Evolutionary conservation across 345 rosid species (phyloP), one percentile per base, ranked within the genome.

Genomic region (Anacardium occidentale): DNA sequence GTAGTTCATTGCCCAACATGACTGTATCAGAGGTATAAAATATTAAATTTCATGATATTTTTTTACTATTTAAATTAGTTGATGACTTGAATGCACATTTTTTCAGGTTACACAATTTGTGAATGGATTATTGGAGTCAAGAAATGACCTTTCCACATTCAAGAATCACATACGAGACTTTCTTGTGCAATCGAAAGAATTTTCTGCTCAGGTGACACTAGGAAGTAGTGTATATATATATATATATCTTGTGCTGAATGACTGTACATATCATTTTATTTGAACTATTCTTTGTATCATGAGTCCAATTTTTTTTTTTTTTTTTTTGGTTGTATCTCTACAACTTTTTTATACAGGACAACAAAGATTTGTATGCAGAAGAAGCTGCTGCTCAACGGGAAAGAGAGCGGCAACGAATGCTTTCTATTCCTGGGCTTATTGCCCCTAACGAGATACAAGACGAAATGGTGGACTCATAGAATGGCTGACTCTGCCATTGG

Each of bases 1-100:
- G 95, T 63, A 80, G 96, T 58, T 96, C 99, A 12, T 96, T 96
- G 74, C 98, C 98, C 50, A 96, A 96, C 83, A 96, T 96, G 99
- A 91, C 94, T 70, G 76, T 82, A 50, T 81, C 84, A 62, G 99
- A 96, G 95, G 99, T 93, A 75, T 32, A 2, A 40, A 62, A 21
- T 32, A 14, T 5, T 10, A 21, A 48, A 20, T 9, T 25, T 13
- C 4, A n/a, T 12, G 47, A 18, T 14, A 13, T 45, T 10, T 29
- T 29, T 48, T 50, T 61, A 9, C 1, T 53, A 14, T 26, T 14
- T 47, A 37, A 15, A 32, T 64, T 50, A 52, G 54, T 62, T 18
- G 10, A 65, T 80, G 62, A 81, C 75, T 48, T 64, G 48, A 62
- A 32, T 10, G 21, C 13, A 50, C 68, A 14, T 26, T 18, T 58